Conservation (phyloP, 2,329 filamentous ascomycete species). For the Mycocentrospora acerina region DNA sequence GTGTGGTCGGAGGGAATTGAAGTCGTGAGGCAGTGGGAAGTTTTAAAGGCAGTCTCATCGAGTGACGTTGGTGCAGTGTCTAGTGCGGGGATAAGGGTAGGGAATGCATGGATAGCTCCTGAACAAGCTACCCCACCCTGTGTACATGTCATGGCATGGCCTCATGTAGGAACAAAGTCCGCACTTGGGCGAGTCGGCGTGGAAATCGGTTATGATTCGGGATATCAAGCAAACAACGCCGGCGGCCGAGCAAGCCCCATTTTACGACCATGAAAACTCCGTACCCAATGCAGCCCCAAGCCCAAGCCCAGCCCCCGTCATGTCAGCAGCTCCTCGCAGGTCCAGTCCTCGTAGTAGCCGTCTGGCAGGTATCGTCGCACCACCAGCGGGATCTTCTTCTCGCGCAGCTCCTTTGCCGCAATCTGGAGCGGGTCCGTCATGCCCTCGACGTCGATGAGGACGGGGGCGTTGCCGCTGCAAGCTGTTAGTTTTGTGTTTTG, state of each 20-base stretch:
- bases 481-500: conserved; percentile 14
- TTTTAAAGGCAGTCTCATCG: conserved; percentile 24
- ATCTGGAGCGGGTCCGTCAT: conserved; percentile 98
- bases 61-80: conserved; percentile 34
- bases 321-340: conserved; percentile 84
- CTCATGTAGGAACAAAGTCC: conserved; percentile 28
- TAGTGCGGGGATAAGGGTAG: conserved; percentile 30
- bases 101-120: conserved; percentile 17
- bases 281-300: conserved; percentile 38
- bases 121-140: conserved; percentile 31
- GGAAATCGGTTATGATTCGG: conserved; percentile 40
- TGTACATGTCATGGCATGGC: conserved; percentile 29
- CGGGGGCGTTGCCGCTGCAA: conserved; percentile 90
- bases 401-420: conserved; percentile 92
- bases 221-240: conserved; percentile 27
- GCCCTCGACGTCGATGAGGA: conserved; percentile 93
- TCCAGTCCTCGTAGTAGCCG: conserved; percentile 99
- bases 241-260: conserved; percentile 35
- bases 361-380: conserved; percentile 94
- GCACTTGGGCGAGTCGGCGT: conserved; percentile 26
- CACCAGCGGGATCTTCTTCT: conserved; percentile 98
- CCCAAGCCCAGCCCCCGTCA: conserved; percentile 20
- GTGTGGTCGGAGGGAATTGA: conserved; percentile 6
- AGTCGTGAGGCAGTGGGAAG: conserved; percentile 18
- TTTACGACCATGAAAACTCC: conserved; percentile 36